These are phyloP conservation scores for Lagenidium sp. DNA, from an alignment of 352 stramenopile genomes.

Conservation along the genomic window DNA sequence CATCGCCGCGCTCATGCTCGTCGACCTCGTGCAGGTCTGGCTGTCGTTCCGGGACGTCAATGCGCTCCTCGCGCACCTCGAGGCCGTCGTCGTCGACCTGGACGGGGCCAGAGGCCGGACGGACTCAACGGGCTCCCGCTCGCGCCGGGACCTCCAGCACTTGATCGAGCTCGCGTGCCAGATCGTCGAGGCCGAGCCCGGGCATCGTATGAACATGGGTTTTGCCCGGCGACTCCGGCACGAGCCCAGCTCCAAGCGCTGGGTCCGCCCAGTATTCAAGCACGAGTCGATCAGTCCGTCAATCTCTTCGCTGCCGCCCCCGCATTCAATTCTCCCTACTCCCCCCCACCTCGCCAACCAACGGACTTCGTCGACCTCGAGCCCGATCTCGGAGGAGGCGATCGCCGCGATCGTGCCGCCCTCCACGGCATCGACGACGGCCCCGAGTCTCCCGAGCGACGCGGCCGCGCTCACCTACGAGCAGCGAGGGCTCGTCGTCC, in stretches of 20 bases:
- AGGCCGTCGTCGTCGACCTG: constrained; percentile 6
- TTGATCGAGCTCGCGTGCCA: neutral
- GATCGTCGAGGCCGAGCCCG: neutral
- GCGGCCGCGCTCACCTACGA: constrained; percentile 2
- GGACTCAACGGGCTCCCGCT: no score
- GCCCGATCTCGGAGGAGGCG: neutral
- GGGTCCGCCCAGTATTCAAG: neutral
- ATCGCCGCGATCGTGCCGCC: neutral
- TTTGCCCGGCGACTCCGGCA: neutral
- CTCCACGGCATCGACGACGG: neutral
- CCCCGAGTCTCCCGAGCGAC: neutral
- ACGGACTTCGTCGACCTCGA: neutral
- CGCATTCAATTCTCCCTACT: no score
- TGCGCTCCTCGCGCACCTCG: neutral
- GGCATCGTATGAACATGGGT: neutral
- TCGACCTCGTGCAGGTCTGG: constrained; percentile 21
- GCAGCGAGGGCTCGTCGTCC: constrained; percentile 4
- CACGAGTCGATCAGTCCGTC: neutral
- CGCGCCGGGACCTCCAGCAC: neutral
- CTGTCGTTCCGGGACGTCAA: constrained; percentile 12
- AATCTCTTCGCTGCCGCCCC: no score
- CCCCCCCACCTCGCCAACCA: no score
- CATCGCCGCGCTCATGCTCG: constrained; percentile 11
- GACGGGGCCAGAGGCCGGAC: no score
- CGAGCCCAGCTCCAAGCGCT: neutral